phyloP scores from a whole-genome alignment of 257 asterid species.

The Gentiana macrophylla region DNA sequence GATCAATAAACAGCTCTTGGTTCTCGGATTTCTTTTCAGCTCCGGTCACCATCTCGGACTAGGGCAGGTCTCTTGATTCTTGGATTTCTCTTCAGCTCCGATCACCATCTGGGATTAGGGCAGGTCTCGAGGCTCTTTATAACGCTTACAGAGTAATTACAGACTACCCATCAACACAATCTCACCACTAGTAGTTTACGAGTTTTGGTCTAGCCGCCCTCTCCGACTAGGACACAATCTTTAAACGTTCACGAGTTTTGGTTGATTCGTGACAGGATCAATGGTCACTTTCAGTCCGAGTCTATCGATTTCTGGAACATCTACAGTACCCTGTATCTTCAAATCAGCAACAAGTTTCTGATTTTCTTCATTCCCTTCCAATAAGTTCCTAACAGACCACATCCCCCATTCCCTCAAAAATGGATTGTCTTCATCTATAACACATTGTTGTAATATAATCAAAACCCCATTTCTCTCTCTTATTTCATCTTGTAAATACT shows the following conservation, averaged over 20 bases:
- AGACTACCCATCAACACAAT: no score
- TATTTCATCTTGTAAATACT: slow-evolving; percentile 57
- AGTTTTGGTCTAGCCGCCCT: no score
- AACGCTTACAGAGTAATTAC: no score
- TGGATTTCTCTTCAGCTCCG: no score
- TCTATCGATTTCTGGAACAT: slow-evolving; percentile 53
- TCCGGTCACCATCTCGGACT: no score
- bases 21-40: no score
- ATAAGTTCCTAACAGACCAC: slow-evolving; percentile 53
- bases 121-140: no score
- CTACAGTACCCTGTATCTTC: slow-evolving; percentile 60
- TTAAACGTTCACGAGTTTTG: slow-evolving; percentile 60
- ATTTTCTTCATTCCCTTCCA: slow-evolving; percentile 75
- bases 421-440: slow-evolving; percentile 74
- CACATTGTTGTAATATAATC: slow-evolving; percentile 63
- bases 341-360: slow-evolving; percentile 37
- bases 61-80: no score
- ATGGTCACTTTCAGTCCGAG: slow-evolving; percentile 72
- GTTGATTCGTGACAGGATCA: slow-evolving; percentile 56
- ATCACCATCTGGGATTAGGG: no score
- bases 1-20: no score
- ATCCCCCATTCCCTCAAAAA: slow-evolving; percentile 94
- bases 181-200: no score
- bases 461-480: slow-evolving; percentile 56
- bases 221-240: background rate